Base-by-base conservation (phyloP, 2,329 filamentous ascomycete genomes). In the Bipolaris gigantea region DNA sequence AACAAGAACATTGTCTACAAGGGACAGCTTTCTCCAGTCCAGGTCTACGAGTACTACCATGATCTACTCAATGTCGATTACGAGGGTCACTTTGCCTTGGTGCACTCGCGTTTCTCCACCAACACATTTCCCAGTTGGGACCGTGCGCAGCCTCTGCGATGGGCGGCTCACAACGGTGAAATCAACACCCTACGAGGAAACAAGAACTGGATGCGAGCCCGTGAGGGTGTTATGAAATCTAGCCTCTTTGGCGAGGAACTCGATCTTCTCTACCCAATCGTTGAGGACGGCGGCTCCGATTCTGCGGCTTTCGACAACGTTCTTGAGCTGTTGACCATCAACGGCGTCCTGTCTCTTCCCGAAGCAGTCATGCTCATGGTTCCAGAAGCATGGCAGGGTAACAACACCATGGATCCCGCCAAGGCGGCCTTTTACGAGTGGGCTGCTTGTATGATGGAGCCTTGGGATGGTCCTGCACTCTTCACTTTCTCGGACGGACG, bases 1-100 rank as follows among this genome's bases (percentile, higher is more conserved):
- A 97, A 96, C 86, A 92, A 92, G 79, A 97, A 97, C 80, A 97
- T 97, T 78, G 90, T 97, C 56, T 97, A 97, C 84, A 97, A 97
- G 83, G 93, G 93, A 61, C 94, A 97, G 76, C 82, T 97, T 63
- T 89, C 93, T 40, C 93, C 93, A 21, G 86, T 93, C 27, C 93
- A 97, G 80, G 93, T 97, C 48, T 97, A 97, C 79, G 89, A 95
- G 74, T 97, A 97, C 81, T 97, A 96, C 79, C 90, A 97, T 76
- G 93, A 97, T 79, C 79, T 97, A 73, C 89, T 97, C 64, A 96
- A 94, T 66, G 93, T 96, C 63, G 93, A 97, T 75, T 97, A 96
- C 76, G 91, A 97, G 81, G 92, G 89, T 60, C 92, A 97, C 78
- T 97, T 97, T 76, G 94, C 93, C 55, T 83, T 97, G 55, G 93